Percentiles rank a stretch among this genome's conserved stretches.
These are phyloP conservation scores for Puccinia sorghi DNA, from an alignment of 1,284 basidiomycete species.

Conservation along the genomic window DNA sequence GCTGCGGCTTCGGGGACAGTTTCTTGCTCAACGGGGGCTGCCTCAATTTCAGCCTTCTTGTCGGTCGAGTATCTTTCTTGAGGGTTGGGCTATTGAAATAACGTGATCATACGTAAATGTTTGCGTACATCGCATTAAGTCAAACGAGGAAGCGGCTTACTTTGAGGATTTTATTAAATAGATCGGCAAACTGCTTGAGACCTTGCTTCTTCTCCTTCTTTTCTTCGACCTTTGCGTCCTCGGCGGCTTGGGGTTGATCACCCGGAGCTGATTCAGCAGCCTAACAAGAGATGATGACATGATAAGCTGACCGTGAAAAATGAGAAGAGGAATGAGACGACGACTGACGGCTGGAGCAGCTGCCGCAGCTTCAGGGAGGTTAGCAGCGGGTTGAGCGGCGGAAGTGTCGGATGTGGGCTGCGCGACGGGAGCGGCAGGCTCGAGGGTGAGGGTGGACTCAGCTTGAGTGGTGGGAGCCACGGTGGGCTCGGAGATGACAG, in stretches of 20 bases:
- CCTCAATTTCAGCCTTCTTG: conserved; percentile 26
- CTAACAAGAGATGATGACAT: neutral
- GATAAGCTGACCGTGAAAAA: too few relatives aligned
- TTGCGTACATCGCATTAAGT: too few relatives aligned
- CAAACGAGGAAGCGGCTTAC: neutral
- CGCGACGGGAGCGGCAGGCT: neutral
- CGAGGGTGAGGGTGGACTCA: neutral
- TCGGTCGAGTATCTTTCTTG: conserved; percentile 15
- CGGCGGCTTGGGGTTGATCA: conserved; percentile 11
- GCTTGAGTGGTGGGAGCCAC: neutral
- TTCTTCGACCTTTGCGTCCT: conserved; percentile 16
- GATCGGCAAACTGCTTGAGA: conserved; percentile 43
- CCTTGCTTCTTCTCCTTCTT: conserved; percentile 48
- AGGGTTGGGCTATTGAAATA: conserved; percentile 8
- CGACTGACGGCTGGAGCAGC: conserved; percentile 15
- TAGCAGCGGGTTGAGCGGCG: too few relatives aligned
- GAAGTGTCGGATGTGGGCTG: too few relatives aligned
- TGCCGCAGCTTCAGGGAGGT: too few relatives aligned
- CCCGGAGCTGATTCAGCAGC: neutral
- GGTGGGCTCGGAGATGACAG: neutral
- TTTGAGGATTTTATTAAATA: conserved; percentile 47
- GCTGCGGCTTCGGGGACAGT: neutral
- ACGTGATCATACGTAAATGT: neutral
- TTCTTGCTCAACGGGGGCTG: neutral
- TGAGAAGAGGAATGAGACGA: neutral